Evolutionary conservation across 352 stramenopile genomes (phyloP), one percentile per base, ranked within the genome.

Genomic region (Phytophthora sp.): DNA sequence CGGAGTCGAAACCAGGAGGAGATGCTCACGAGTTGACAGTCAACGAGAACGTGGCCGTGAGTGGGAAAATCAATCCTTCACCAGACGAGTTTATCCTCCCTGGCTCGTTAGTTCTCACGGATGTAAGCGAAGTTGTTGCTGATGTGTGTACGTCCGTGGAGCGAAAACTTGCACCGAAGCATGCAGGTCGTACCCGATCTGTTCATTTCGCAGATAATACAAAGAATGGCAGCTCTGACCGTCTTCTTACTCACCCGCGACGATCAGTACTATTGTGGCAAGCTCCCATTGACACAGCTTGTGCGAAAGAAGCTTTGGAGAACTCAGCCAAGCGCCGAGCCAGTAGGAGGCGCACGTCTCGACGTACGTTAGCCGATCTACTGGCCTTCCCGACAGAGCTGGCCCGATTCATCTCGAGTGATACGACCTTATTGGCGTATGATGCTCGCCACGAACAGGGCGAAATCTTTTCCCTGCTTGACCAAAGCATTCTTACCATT

Each of bases 401-500:
- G 26, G 66, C 76, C 21, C 52, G 65, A n/a, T 70, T 74, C 46
- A 47, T 44, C 0, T 46, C 62, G 0, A 70, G 63, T 23, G 73
- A 84, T 31, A 77, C 75, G 2, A 83, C 79, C 3, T 38, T 91
- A 7, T 35, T 81, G 7, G 82, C 82, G 5, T 91, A 91, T 57
- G 82, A 88, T 38, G 71, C 76, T 26, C 72, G 73, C 9, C 79
- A 81, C 26, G 82, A 91, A 35, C 75, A 87, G 20, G 53, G 66
- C 3, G 67, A 76, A 27, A 76, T 78, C 9, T 91, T 86, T 36
- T 69, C 71, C 4, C 35, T 91, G 8, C 47, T 91, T 18, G 82
- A 91, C 38, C 66, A 82, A 11, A 72, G 53, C 11, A 86, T 91
- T 29, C 70, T 89, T 6, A 76, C 52, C 16, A 83, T 91, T 20